Evolutionary conservation across 495 filamentous ascomycete genomes (phyloP).

Genomic region (Parmelia sp.): DNA sequence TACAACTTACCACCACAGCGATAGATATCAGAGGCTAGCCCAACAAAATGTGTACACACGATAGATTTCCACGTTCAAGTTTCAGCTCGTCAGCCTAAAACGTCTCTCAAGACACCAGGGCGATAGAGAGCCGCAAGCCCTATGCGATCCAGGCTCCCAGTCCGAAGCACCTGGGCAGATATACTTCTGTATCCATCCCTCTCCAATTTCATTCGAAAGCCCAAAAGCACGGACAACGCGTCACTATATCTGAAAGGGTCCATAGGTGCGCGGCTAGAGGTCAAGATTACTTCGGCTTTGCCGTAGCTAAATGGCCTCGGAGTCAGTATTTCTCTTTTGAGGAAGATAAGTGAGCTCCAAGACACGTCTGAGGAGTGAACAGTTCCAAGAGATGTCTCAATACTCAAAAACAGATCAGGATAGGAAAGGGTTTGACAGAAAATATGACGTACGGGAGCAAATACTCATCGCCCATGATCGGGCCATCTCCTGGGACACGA

Average conservation of each 20-base stretch:
- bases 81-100: neutral
- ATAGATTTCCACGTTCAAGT: neutral
- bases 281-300: neutral
- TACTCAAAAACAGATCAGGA: no score
- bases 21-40: neutral
- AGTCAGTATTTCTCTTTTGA: no score
- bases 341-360: no score
- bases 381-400: no score
- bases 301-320: no score
- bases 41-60: neutral
- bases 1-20: neutral
- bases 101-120: neutral
- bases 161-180: neutral
- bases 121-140: neutral
- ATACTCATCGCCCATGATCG: neutral
- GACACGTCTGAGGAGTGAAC: no score
- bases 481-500: neutral
- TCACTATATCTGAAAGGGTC: neutral
- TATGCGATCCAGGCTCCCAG: neutral
- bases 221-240: neutral
- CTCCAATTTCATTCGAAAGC: neutral
- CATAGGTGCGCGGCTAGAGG: neutral
- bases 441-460: no score
- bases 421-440: no score
- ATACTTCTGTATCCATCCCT: neutral